phyloP scores from a whole-genome alignment of 2,329 filamentous ascomycete species.

The Ascochyta fabae region DNA sequence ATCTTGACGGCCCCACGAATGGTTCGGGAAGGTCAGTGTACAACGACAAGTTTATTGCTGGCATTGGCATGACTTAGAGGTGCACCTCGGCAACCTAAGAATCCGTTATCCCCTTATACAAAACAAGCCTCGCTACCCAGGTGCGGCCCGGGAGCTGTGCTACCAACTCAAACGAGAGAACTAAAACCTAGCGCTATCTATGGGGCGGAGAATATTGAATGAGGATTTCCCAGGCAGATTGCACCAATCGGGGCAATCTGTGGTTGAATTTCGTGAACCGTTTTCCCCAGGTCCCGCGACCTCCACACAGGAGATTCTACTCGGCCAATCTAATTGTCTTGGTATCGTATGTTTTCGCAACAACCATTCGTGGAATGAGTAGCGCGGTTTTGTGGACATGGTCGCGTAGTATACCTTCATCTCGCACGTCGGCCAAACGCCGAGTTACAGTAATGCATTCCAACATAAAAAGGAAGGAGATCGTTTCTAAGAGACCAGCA shows the following conservation, averaged over 20 bases:
- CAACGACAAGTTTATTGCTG: no score
- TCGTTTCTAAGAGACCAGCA: background rate
- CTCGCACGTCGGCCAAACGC: conserved; percentile 9
- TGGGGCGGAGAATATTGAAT: background rate
- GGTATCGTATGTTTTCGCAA: conserved; percentile 1
- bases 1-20: background rate
- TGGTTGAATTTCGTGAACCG: conserved; percentile 1
- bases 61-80: background rate
- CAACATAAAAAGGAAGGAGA: background rate
- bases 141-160: background rate
- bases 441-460: background rate
- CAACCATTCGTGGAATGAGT: conserved; percentile 6
- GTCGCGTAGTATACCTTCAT: background rate
- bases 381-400: background rate
- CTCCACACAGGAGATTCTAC: background rate
- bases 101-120: background rate
- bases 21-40: background rate
- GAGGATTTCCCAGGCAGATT: conserved; percentile 1
- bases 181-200: background rate
- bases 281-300: background rate
- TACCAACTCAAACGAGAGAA: background rate
- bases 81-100: background rate
- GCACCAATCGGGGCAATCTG: conserved; percentile 22
- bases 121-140: background rate
- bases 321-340: conserved; percentile 12